phyloP scores from a whole-genome alignment of 495 filamentous ascomycete species.

The Aspergillus indologenus region DNA sequence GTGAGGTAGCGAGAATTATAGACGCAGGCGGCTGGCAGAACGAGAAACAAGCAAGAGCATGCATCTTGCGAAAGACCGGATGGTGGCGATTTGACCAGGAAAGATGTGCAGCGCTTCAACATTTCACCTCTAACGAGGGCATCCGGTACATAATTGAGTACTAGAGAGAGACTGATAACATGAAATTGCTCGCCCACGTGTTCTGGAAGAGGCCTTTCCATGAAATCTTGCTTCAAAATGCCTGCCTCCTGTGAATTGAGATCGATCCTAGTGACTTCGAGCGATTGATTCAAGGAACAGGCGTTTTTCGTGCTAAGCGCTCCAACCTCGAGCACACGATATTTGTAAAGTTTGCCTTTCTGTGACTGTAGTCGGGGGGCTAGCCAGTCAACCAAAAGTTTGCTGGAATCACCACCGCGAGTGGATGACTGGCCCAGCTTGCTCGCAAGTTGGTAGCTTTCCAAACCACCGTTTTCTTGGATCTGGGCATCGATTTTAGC shows the following conservation, averaged over 20 bases:
- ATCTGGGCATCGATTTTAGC: constrained; percentile 58
- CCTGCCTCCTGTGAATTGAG: constrained; percentile 77
- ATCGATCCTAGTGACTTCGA: constrained; percentile 84
- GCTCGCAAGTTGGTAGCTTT: constrained; percentile 85
- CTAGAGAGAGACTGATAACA: constrained; percentile 87
- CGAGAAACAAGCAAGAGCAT: constrained; percentile 82
- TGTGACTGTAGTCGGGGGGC: constrained; percentile 37
- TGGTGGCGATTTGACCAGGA: constrained; percentile 61
- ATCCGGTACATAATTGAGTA: constrained; percentile 89
- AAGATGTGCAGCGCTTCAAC: constrained; percentile 62
- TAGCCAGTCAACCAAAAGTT: constrained; percentile 84
- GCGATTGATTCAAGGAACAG: constrained; percentile 65
- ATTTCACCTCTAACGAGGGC: constrained; percentile 77
- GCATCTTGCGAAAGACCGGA: constrained; percentile 25
- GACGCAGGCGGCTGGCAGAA: constrained; percentile 85
- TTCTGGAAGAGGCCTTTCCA: constrained; percentile 74
- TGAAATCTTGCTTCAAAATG: constrained; percentile 90
- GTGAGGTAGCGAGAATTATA: constrained; percentile 89
- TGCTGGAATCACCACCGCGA: constrained; percentile 88
- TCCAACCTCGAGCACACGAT: constrained; percentile 83
- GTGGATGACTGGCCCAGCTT: constrained; percentile 78
- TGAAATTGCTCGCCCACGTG: constrained; percentile 68
- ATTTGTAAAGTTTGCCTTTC: constrained; percentile 26
- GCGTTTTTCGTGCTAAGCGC: constrained; percentile 82
- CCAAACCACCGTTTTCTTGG: constrained; percentile 68